Percentiles rank a stretch among this genome's conserved stretches.
Conservation (phyloP, 352 stramenopile species). For the Globisporangium alternatum region DNA sequence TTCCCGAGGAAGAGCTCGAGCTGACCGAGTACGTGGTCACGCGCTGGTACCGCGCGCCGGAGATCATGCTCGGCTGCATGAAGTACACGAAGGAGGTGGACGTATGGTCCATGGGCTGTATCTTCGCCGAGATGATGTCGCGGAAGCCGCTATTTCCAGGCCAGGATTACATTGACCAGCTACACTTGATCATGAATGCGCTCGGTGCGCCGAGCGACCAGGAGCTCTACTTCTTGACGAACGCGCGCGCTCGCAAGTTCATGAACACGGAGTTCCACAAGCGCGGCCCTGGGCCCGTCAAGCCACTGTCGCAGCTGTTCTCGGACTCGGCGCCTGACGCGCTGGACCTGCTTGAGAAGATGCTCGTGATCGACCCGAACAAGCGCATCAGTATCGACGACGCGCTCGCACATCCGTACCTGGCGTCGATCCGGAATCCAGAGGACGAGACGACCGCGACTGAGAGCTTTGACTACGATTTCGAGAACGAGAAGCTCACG, state of each 20-base stretch:
- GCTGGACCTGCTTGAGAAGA: slow-evolving; percentile 88
- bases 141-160: slow-evolving; percentile 98
- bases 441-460: slow-evolving; percentile 85
- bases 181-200: slow-evolving; percentile 97
- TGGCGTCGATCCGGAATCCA: slow-evolving; percentile 83
- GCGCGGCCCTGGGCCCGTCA: slow-evolving; percentile 55
- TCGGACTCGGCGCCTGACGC: slow-evolving; percentile 54
- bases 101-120: slow-evolving; percentile 97
- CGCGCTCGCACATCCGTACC: slow-evolving; percentile 87
- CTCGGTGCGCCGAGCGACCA: slow-evolving; percentile 93
- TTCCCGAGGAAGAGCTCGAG: slow-evolving; percentile 14
- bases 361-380: slow-evolving; percentile 92
- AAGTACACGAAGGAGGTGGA: slow-evolving; percentile 89
- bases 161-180: slow-evolving; percentile 92
- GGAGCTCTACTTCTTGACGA: slow-evolving; percentile 97
- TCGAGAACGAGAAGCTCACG: slow-evolving; percentile 85
- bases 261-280: slow-evolving; percentile 84
- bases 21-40: slow-evolving; percentile 94
- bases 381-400: slow-evolving; percentile 91
- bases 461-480: slow-evolving; percentile 81
- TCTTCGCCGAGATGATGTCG: slow-evolving; percentile 98
- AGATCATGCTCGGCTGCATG: slow-evolving; percentile 91
- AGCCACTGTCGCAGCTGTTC: slow-evolving; percentile 75
- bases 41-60: slow-evolving; percentile 93
- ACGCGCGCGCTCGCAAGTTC: slow-evolving; percentile 78